Base-by-base conservation (phyloP, 2,329 filamentous ascomycete genomes). In the Fusarium redolens region DNA sequence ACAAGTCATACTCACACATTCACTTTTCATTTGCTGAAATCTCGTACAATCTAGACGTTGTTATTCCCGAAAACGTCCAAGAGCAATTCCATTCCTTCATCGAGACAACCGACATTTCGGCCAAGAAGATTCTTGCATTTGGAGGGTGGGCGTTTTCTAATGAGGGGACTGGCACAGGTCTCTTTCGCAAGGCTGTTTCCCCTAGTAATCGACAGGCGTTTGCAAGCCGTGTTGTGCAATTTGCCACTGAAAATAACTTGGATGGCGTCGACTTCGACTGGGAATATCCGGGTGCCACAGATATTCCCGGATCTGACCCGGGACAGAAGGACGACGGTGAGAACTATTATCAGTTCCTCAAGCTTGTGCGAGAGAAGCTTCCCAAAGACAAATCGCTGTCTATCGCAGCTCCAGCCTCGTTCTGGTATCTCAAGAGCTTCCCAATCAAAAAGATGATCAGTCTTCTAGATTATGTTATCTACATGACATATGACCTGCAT, bases 241-340 rank as follows among this genome's bases (percentile, higher is more conserved):
- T 86, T 71, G n/a, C 85, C 61, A 64, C 79, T 28, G 12, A 84
- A 13, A 17, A 82, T 30, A 56, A 66, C 4, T 67, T 85, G 0
- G 83, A 84, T 51, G 82, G 83, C 1, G 69, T 84, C 7, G 82
- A 84, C 50, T 68, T 83, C 22, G 82, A 85, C 72, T 86, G 83
- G 83, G 83, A 84, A 57, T 84, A 85, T 41, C 79, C 79, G 22
- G 75, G 73, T 4, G 75, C 71, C 1, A 65, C 72, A 31, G 72
- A 75, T 30, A 61, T 75, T 13, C 68, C 70, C 8, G 54, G 18
- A 71, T 71, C 7, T 65, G 65, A 12, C 28, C 37, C 65, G 13
- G 68, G 61, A n/a, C 55, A 60, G 6, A 54, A 61, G 31, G 58
- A 45, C 11, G 65, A 68, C 17, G 68, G 65, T 9, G 31, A n/a